Evolutionary conservation across 1,284 basidiomycete species (phyloP), one percentile per base, ranked within the genome.

Genomic region (Ganoderma leucocontextum): DNA sequence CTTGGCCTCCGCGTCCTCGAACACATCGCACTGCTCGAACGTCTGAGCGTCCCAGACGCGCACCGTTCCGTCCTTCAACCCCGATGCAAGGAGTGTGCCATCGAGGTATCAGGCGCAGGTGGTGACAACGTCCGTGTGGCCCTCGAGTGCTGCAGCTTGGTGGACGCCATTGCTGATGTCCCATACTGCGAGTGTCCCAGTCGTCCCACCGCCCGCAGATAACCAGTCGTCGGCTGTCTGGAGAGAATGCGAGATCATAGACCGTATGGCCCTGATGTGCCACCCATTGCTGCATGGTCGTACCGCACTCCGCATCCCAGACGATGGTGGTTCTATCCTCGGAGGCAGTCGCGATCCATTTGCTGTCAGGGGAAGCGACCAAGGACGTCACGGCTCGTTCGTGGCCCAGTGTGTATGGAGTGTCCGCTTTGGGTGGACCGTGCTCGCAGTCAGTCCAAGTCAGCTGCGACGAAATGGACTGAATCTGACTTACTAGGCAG

Each of bases 11-110:
- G 25, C 10, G 10, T 49, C 47, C 25, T 29, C 10, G 25, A 52
- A 10, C 25, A 29, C 4, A 15, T 29, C 49, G 49, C 49, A 22
- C 22, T 52, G 49, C 49, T 52, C 19, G 49, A 29, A 52, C 4
- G 49, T 29, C 13, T 13, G 12, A 15, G 35, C n/a, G 25, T 61
- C 38, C 60, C 60, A 61, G 41, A 61, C 60, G 39, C 60, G 39
- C 7, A 61, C 8, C 8, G 60, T 61, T 33, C 22, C 33, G n/a
- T 61, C 39, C 41, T 6, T 6, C 8, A 39, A 61, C 4, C 22
- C 39, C 19, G 60, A 61, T 2, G 44, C 60, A 1, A 61, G 9
- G n/a, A 35, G 60, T 19, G 22, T 39, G n/a, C 60, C 41, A 19
- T 61, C 60, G 39, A 39, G 60, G 22, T 41, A 61, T 25, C 44